phyloP scores from a whole-genome alignment of 2,329 filamentous ascomycete species.

The Ambrosiella beaveri region DNA sequence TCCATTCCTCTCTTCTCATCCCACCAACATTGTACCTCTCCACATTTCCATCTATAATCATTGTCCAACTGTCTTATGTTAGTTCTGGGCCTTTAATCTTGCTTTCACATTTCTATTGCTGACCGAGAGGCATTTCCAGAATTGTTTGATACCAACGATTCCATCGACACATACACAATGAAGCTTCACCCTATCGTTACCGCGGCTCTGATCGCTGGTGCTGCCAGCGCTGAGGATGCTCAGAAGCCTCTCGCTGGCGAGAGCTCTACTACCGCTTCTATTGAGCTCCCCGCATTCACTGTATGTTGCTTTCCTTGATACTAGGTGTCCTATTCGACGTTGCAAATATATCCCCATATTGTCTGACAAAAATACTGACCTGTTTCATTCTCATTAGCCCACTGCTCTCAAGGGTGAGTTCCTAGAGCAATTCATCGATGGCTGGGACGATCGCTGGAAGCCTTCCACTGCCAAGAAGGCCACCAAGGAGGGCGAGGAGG shows the following conservation, averaged over 20 bases:
- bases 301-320: slow-evolving; percentile 36
- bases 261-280: slow-evolving; percentile 41
- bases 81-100: background rate
- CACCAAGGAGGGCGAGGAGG: slow-evolving; percentile 51
- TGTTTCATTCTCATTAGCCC: slow-evolving; percentile 38
- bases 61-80: background rate
- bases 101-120: too few relatives aligned
- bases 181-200: slow-evolving; percentile 68
- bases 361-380: background rate
- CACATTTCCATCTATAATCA: background rate
- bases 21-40: background rate
- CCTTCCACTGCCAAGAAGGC: slow-evolving; percentile 95
- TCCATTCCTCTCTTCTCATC: background rate
- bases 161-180: slow-evolving; percentile 37
- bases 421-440: slow-evolving; percentile 95
- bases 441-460: slow-evolving; percentile 89
- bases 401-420: slow-evolving; percentile 81
- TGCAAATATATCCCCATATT: background rate
- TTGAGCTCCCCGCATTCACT: slow-evolving; percentile 68
- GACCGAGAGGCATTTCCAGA: background rate
- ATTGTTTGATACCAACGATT: background rate
- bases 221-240: slow-evolving; percentile 17
- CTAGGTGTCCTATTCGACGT: background rate
- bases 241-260: slow-evolving; percentile 38
- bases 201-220: slow-evolving; percentile 46